Evolutionary conservation across 2,329 filamentous ascomycete genomes (phyloP).

Genomic region (Simplicillium sp.): DNA sequence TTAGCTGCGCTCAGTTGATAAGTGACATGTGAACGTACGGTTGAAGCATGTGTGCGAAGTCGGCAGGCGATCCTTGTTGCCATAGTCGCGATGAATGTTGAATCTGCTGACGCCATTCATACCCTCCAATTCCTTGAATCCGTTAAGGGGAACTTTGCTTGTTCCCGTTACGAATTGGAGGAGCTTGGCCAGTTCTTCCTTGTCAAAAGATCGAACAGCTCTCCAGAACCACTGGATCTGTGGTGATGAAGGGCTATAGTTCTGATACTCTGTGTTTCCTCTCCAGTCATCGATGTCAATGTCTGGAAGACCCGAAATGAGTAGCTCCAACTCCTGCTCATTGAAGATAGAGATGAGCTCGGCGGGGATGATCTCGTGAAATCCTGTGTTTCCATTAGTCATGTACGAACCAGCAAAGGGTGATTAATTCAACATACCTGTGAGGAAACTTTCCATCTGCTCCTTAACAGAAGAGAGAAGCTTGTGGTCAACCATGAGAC

Average conservation of each 20-base stretch:
- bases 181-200: conserved; percentile 95
- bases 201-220: conserved; percentile 92
- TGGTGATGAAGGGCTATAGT: conserved; percentile 86
- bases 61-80: conserved; percentile 88
- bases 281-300: conserved; percentile 99
- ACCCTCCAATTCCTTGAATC: conserved; percentile 97
- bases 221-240: conserved; percentile 99
- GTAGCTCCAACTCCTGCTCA: conserved; percentile 90
- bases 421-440: conserved; percentile 41
- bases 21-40: conserved; percentile 55
- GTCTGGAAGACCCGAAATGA: conserved; percentile 94
- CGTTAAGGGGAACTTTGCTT: conserved; percentile 94
- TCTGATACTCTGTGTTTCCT: conserved; percentile 97
- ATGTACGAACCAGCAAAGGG: not conserved
- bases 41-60: conserved; percentile 99
- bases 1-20: conserved; percentile 19
- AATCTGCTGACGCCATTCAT: conserved; percentile 98
- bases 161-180: conserved; percentile 98
- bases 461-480: conserved; percentile 86
- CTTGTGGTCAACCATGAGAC: conserved; percentile 87
- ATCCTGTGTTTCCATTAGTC: conserved; percentile 43
- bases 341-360: conserved; percentile 96
- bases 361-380: conserved; percentile 95
- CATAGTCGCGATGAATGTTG: conserved; percentile 98
- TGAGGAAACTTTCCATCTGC: conserved; percentile 87